phyloP scores from a whole-genome alignment of 1,284 basidiomycete species.

The Stereum hirsutum region DNA sequence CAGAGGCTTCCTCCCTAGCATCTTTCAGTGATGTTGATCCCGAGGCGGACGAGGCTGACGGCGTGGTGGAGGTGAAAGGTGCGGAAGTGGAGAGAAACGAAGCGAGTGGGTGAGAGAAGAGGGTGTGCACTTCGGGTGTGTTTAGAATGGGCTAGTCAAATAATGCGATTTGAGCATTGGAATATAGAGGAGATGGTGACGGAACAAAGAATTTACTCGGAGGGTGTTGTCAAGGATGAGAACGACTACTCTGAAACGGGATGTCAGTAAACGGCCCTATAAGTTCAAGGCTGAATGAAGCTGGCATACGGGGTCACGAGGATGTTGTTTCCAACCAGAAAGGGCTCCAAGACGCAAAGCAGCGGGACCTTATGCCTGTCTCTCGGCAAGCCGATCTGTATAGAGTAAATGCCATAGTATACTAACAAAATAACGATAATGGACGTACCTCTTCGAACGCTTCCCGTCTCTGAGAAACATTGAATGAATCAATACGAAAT shows the following conservation, averaged over 20 bases:
- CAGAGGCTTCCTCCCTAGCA: no score
- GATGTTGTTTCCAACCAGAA: slow-evolving; percentile 60
- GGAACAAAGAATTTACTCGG: slow-evolving; percentile 30
- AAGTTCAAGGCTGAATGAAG: not conserved
- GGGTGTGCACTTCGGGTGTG: slow-evolving; percentile 60
- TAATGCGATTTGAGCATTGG: slow-evolving; percentile 2
- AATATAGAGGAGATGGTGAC: not conserved
- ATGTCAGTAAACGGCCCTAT: not conserved
- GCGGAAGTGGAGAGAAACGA: slow-evolving; percentile 67
- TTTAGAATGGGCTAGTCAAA: slow-evolving; percentile 64
- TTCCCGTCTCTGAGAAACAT: slow-evolving; percentile 50
- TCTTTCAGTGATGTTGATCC: no score
- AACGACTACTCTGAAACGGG: slow-evolving; percentile 61
- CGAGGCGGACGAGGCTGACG: slow-evolving; percentile 1
- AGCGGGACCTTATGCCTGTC: slow-evolving; percentile 62
- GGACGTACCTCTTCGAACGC: slow-evolving; percentile 57
- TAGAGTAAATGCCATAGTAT: not conserved
- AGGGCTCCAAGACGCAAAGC: slow-evolving; percentile 69
- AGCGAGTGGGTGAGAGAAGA: slow-evolving; percentile 77
- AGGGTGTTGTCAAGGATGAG: slow-evolving; percentile 68
- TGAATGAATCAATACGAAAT: not conserved
- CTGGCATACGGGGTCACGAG: slow-evolving; percentile 70
- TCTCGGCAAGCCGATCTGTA: slow-evolving; percentile 70
- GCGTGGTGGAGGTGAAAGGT: slow-evolving; percentile 2
- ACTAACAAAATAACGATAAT: not conserved